Evolutionary conservation across 495 filamentous ascomycete genomes (phyloP).

Genomic region (Melanomma pulvis-pyrius): DNA sequence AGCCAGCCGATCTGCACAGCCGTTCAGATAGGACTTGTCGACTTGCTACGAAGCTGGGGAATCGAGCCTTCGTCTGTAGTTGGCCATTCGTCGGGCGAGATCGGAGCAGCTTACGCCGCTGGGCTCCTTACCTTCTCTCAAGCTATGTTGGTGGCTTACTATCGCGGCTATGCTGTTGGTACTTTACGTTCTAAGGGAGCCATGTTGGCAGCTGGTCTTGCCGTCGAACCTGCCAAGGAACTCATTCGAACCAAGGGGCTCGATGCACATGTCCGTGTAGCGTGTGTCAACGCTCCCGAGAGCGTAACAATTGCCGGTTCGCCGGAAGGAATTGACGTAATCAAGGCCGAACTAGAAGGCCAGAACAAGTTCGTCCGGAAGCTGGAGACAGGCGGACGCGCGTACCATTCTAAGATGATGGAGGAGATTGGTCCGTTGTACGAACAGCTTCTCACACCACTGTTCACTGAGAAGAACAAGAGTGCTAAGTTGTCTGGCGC

Average conservation of each 20-base stretch:
- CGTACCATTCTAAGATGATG: not conserved
- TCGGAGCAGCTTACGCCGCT: slow-evolving; percentile 24
- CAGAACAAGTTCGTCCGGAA: not conserved
- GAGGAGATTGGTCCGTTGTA: not conserved
- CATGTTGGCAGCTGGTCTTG: not conserved
- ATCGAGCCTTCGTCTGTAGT: slow-evolving; percentile 13
- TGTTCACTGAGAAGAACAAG: not conserved
- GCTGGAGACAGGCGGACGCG: not conserved
- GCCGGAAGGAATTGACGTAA: not conserved
- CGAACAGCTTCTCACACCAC: not conserved
- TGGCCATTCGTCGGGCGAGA: slow-evolving; percentile 31
- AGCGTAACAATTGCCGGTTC: not conserved
- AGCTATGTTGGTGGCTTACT: slow-evolving; percentile 1
- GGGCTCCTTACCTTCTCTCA: not conserved
- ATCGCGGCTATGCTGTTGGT: not conserved
- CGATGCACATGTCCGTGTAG: not conserved
- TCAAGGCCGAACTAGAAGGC: not conserved
- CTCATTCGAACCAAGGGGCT: not conserved
- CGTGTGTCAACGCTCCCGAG: not conserved
- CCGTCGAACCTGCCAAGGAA: not conserved
- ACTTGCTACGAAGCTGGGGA: slow-evolving; percentile 1
- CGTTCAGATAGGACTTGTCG: slow-evolving; percentile 20
- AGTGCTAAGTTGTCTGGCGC: not conserved
- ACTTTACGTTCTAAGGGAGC: not conserved
- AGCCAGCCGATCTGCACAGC: slow-evolving; percentile 12